phyloP scores from a whole-genome alignment of 2,329 filamentous ascomycete species.

The Cordyceps cicadae region DNA sequence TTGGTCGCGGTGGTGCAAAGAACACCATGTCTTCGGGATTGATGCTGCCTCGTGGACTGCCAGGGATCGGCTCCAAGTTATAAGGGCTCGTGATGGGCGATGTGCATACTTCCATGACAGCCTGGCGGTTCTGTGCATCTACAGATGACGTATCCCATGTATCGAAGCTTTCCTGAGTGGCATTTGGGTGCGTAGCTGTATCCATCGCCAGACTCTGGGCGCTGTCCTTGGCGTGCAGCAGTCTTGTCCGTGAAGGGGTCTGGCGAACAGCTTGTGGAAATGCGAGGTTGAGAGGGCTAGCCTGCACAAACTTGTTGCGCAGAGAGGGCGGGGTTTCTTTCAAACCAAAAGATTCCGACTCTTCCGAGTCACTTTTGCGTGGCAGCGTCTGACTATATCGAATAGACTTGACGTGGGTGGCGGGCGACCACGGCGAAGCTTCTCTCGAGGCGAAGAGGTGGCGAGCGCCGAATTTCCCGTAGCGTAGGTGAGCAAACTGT shows the following conservation, averaged over 20 bases:
- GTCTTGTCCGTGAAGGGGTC: constrained; percentile 46
- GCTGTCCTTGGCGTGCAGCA: constrained; percentile 38
- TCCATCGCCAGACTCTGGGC: constrained; percentile 38
- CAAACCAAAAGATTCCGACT: constrained; percentile 28
- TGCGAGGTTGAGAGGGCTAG: constrained; percentile 27
- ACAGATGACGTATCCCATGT: constrained; percentile 67
- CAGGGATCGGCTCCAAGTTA: constrained; percentile 63
- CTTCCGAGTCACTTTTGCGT: constrained; percentile 23
- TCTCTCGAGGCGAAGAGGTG: constrained; percentile 12
- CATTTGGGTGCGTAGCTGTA: constrained; percentile 30
- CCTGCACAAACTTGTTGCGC: constrained; percentile 19
- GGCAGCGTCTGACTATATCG: constrained; percentile 41
- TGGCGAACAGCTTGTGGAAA: constrained; percentile 43
- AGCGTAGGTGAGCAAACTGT: constrained; percentile 33
- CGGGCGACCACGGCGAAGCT: constrained; percentile 17
- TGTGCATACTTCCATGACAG: constrained; percentile 42
- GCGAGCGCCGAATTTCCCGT: constrained; percentile 12
- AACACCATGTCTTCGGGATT: constrained; percentile 56
- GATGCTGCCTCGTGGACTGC: constrained; percentile 54
- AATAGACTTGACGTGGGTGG: constrained; percentile 40
- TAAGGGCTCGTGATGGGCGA: constrained; percentile 32
- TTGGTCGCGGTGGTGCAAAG: constrained; percentile 41
- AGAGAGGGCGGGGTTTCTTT: constrained; percentile 37
- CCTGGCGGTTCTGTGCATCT: constrained; percentile 52
- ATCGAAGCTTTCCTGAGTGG: constrained; percentile 58